Evolutionary conservation across 495 filamentous ascomycete species (phyloP), one percentile per base, ranked within the genome.

Genomic region (Neurospora sp.): DNA sequence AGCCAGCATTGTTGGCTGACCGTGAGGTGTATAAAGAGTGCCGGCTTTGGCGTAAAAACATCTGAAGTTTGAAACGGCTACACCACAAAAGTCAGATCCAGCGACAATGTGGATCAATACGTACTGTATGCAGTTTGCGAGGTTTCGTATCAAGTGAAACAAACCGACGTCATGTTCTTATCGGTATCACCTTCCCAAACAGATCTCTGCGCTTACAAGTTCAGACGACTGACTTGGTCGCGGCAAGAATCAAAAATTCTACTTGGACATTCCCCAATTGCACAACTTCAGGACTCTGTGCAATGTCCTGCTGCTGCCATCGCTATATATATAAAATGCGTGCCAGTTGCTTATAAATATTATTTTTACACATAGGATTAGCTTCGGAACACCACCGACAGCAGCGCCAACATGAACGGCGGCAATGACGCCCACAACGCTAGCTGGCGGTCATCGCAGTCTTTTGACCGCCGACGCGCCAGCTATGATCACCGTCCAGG

Each of bases 401-500:
- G 46, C 46, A 59, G 20, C 48, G 71, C 59, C 70, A 69, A 73
- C 38, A 84, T 84, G 81, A 81, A 81, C 48, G 79, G 70, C 35
- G 66, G 71, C 40, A 72, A 80, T 4, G 75, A 69, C 46, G 76
- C 75, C 71, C 69, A 66, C 54, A 18, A 35, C 14, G 54, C 54
- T 8, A 66, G 54, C 54, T 66, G 54, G 54, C 54, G 54, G 54
- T 66, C 54, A 66, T 66, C 54, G 54, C 54, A 66, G 27, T 66
- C 54, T 66, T 66, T 35, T 66, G 54, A 66, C 54, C 23, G 54
- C 54, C 54, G 54, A 1, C 54, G 54, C 54, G 54, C 54, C 54
- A 66, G 54, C 27, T 27, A 66, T 35, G 54, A 78, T 81, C 81
- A 81, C 80, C 78, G 82, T 77, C 74, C 77, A 35, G 72, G 75